Evolutionary conservation across 176 grass and related monocot genomes (phyloP).

Genomic region (Raddia guianensis): DNA sequence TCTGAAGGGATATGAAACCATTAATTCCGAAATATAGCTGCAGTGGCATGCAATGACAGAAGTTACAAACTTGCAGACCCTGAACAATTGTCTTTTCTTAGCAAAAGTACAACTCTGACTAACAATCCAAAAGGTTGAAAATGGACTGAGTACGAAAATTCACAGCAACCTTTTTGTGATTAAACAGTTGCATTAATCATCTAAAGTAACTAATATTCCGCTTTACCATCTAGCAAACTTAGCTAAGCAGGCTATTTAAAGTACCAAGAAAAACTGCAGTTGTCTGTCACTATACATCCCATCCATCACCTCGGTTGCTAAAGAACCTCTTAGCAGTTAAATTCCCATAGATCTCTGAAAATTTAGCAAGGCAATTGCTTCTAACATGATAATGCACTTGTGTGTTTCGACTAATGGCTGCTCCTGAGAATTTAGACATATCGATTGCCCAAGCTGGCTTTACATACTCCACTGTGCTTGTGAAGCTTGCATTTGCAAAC

Average conservation of each 20-base stretch:
- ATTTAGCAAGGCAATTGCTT: conserved; percentile 72
- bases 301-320: conserved; percentile 64
- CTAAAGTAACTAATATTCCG: background rate
- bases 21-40: conserved; percentile 2
- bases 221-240: conserved; percentile 25
- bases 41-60: background rate
- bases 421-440: conserved; percentile 92
- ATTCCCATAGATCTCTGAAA: conserved; percentile 77
- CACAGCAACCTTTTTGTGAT: too few species aligned
- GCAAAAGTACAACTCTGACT: background rate
- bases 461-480: conserved; percentile 78
- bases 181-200: background rate
- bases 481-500: conserved; percentile 69
- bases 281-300: conserved; percentile 66
- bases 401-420: conserved; percentile 77
- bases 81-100: background rate
- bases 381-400: conserved; percentile 73
- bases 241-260: conserved; percentile 17
- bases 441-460: conserved; percentile 91
- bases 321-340: conserved; percentile 70
- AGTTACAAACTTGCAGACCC: conserved; percentile 5
- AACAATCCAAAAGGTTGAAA: conserved; percentile 8
- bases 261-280: background rate
- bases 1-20: conserved; percentile 22
- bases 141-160: background rate